Conservation (phyloP, 495 filamentous ascomycete species). For the Penicillium turbatum region DNA sequence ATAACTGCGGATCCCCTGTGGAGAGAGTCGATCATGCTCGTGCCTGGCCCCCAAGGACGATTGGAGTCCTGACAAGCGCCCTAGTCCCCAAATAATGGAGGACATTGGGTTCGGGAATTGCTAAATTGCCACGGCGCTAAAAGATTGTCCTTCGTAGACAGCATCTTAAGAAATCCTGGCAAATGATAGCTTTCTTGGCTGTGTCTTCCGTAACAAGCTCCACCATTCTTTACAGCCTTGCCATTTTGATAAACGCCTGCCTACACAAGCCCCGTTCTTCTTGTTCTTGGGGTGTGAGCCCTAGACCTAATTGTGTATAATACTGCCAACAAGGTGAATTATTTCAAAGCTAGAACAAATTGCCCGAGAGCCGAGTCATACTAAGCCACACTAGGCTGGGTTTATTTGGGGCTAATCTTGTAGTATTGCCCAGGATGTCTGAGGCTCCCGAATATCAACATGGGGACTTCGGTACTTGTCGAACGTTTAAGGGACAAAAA, state of each 20-base stretch:
- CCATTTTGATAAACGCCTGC: slow-evolving; percentile 1
- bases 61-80: slow-evolving; percentile 1
- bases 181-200: slow-evolving; percentile 1
- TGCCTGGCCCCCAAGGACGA: not conserved
- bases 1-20: not conserved
- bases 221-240: not conserved
- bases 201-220: not conserved
- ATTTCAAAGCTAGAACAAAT: not conserved
- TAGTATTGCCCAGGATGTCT: not conserved
- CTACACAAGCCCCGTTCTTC: not conserved
- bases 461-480: not conserved
- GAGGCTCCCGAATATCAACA: not conserved
- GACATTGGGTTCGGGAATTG: not conserved
- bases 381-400: not conserved
- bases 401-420: not conserved
- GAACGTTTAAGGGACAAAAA: not conserved
- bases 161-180: not conserved
- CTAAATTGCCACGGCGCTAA: slow-evolving; percentile 2
- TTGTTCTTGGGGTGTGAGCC: not conserved
- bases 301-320: not conserved
- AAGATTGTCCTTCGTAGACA: not conserved
- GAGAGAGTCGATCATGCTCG: slow-evolving; percentile 2
- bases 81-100: not conserved
- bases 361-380: not conserved
- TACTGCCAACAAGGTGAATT: not conserved